phyloP scores from a whole-genome alignment of 345 rosid genomes.

The Conringia planisiliqua region DNA sequence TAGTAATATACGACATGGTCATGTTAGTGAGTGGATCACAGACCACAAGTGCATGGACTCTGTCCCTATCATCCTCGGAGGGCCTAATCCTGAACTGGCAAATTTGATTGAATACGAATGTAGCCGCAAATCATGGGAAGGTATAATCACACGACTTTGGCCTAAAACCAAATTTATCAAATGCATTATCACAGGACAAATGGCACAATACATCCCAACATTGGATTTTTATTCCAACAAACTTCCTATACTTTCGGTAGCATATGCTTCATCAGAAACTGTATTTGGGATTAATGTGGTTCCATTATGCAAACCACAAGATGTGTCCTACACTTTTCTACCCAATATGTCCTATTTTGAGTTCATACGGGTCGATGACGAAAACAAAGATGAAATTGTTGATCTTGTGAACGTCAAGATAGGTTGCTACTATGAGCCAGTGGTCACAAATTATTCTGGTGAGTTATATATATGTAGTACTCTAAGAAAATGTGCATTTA shows the following conservation, averaged over 20 bases:
- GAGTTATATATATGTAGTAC: not conserved
- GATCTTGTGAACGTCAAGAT: constrained; percentile 54
- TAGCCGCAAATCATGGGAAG: constrained; percentile 51
- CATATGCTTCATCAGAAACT: no score
- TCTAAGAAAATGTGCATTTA: no score
- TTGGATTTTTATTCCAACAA: no score
- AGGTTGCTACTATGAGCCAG: constrained; percentile 54
- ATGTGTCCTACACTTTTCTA: constrained; percentile 46
- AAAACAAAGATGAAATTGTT: constrained; percentile 26
- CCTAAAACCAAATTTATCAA: constrained; percentile 48
- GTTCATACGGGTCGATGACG: constrained; percentile 44
- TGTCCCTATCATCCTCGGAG: no score
- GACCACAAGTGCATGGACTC: no score
- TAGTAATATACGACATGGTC: no score
- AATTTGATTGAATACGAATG: constrained; percentile 39
- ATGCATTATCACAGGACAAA: constrained; percentile 52
- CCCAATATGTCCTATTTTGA: constrained; percentile 69
- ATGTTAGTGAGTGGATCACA: no score
- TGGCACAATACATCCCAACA: constrained; percentile 43
- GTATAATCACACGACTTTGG: constrained; percentile 60
- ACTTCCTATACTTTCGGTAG: no score
- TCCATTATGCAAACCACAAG: constrained; percentile 32
- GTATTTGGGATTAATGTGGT: constrained; percentile 50
- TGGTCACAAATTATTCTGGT: constrained; percentile 63
- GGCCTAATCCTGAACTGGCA: no score